A percentile compares a stretch with the other conserved stretches of the same genome.
Evolutionary conservation across 805 yeast genomes (phyloP).

Genomic region (Ogataea siamensis): DNA sequence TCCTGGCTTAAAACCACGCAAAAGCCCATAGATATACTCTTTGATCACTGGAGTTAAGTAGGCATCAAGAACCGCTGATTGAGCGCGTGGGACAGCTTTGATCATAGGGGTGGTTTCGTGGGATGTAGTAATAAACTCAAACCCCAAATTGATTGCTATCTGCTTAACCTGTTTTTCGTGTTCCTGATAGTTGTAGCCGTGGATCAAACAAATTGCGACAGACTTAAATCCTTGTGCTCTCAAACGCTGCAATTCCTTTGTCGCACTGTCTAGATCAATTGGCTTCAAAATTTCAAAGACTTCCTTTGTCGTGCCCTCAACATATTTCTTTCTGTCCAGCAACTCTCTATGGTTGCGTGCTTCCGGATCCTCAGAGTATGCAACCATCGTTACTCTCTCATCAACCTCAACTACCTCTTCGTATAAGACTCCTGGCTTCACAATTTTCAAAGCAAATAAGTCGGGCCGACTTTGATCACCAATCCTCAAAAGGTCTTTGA

Average conservation of each 20-base stretch:
- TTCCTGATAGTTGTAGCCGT: constrained; percentile 38
- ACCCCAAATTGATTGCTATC: constrained; percentile 46
- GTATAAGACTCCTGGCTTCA: constrained; percentile 22
- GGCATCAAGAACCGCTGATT: constrained; percentile 43
- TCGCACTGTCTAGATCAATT: constrained; percentile 26
- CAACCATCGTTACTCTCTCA: constrained; percentile 27
- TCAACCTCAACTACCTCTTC: constrained; percentile 24
- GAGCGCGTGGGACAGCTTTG: constrained; percentile 40
- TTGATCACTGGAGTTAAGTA: constrained; percentile 43
- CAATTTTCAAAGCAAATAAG: constrained; percentile 23
- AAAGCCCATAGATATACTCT: constrained; percentile 37
- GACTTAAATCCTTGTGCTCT: constrained; percentile 30
- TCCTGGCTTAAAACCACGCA: constrained; percentile 35
- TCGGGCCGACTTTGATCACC: constrained; percentile 35
- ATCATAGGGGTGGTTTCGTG: constrained; percentile 39
- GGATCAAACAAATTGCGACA: constrained; percentile 37
- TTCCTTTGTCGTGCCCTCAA: constrained; percentile 40
- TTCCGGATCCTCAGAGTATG: constrained; percentile 26
- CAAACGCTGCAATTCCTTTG: constrained; percentile 24
- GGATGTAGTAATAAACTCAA: constrained; percentile 39
- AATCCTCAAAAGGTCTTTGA: constrained; percentile 32
- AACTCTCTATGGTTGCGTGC: constrained; percentile 15
- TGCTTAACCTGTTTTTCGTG: constrained; percentile 37
- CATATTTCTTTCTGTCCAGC: constrained; percentile 28
- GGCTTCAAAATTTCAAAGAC: constrained; percentile 39